phyloP scores from a whole-genome alignment of 495 filamentous ascomycete genomes.

The Hypoxylon subgilvum region DNA sequence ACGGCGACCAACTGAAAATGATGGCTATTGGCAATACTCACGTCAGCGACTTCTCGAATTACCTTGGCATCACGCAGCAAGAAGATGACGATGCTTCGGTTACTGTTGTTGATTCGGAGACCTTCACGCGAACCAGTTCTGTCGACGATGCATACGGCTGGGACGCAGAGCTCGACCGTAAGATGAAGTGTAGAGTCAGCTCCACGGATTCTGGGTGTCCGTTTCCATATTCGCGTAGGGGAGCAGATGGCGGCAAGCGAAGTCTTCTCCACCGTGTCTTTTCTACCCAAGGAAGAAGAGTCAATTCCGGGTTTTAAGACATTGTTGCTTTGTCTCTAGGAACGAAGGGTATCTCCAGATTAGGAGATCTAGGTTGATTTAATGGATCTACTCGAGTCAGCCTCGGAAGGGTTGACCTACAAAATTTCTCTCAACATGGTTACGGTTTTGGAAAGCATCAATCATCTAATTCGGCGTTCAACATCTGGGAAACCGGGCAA shows the following conservation, averaged over 20 bases:
- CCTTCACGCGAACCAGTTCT: conserved; percentile 29
- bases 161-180: conserved; percentile 52
- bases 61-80: conserved; percentile 36
- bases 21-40: conserved; percentile 12
- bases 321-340: background rate
- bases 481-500: conserved; percentile 31
- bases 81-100: conserved; percentile 28
- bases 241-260: conserved; percentile 43
- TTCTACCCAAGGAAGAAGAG: conserved; percentile 26
- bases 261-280: conserved; percentile 55
- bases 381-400: conserved; percentile 12
- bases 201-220: conserved; percentile 14
- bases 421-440: conserved; percentile 12
- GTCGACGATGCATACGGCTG: conserved; percentile 55
- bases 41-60: conserved; percentile 46
- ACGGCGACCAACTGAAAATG: conserved; percentile 5
- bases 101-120: conserved; percentile 37
- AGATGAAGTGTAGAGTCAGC: conserved; percentile 32
- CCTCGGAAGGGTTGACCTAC: conserved; percentile 2
- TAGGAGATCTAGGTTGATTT: conserved; percentile 9
- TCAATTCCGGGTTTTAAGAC: conserved; percentile 18
- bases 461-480: conserved; percentile 32
- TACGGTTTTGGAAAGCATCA: conserved; percentile 19
- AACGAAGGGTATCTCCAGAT: background rate
- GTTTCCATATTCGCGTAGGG: conserved; percentile 29